Conservation (phyloP, 2,329 filamentous ascomycete genomes). For the Fusarium lyarnte region DNA sequence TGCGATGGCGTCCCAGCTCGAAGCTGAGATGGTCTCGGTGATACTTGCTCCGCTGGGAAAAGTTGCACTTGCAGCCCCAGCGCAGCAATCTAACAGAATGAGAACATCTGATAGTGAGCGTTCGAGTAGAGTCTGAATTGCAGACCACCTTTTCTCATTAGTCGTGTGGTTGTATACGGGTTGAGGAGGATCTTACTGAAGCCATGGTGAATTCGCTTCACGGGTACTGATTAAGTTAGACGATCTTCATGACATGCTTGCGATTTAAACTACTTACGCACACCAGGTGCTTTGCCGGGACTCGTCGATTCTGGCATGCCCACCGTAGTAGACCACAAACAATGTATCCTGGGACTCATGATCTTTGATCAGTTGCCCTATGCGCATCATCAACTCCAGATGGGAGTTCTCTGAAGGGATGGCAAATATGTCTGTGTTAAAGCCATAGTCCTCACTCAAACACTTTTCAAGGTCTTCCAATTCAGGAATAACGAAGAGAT, state of each 20-base stretch:
- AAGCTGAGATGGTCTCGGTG: conserved; percentile 70
- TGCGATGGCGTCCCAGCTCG: conserved; percentile 69
- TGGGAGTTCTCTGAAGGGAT: conserved; percentile 69
- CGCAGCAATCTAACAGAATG: conserved; percentile 68
- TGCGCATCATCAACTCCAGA: conserved; percentile 65
- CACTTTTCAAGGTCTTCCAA: conserved; percentile 66
- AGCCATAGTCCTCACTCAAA: conserved; percentile 64
- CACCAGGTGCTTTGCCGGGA: conserved; percentile 70
- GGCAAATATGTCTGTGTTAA: conserved; percentile 65
- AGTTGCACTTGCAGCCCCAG: conserved; percentile 67
- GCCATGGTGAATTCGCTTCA: conserved; percentile 61
- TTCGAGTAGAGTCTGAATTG: conserved; percentile 68
- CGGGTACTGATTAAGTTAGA: conserved; percentile 53
- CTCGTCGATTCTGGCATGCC: conserved; percentile 68
- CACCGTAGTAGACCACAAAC: conserved; percentile 68
- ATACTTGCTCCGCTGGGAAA: conserved; percentile 67
- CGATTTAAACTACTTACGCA: conserved; percentile 54
- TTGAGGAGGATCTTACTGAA: conserved; percentile 56
- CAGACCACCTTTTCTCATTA: conserved; percentile 59
- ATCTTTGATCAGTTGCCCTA: conserved; percentile 66
- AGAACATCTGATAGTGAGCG: conserved; percentile 66
- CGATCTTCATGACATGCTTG: not conserved
- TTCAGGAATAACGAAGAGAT: conserved; percentile 67
- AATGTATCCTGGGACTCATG: conserved; percentile 65
- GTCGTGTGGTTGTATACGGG: not conserved